Evolutionary conservation across 768 basidiomycete species (phyloP).

Genomic region (Hygrophorus russula): DNA sequence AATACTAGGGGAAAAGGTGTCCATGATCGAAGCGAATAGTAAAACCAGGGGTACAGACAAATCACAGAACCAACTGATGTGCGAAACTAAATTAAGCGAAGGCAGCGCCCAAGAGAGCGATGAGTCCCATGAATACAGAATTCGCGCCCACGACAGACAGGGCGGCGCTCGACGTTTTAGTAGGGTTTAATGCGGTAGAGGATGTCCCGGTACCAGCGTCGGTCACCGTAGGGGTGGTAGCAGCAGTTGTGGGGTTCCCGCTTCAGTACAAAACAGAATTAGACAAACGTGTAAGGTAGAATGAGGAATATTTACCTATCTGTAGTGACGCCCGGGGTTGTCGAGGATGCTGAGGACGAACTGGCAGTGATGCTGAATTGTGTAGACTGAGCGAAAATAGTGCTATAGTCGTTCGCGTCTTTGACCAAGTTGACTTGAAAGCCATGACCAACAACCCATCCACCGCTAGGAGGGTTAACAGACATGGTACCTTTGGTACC

Average conservation of each 20-base stretch:
- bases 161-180: background rate
- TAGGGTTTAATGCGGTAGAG: background rate
- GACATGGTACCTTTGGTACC: constrained; percentile 27
- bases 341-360: constrained; percentile 9
- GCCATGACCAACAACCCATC: constrained; percentile 49
- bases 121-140: background rate
- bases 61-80: background rate
- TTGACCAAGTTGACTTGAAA: constrained; percentile 69
- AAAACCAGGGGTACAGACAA: background rate
- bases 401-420: constrained; percentile 29
- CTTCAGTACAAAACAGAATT: background rate
- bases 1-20: too few relatives aligned
- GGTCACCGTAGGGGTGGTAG: background rate
- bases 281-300: background rate
- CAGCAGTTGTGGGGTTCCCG: background rate
- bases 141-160: background rate
- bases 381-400: constrained; percentile 62
- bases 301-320: background rate
- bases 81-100: background rate
- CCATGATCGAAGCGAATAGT: too few relatives aligned
- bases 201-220: constrained; percentile 1
- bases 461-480: constrained; percentile 46
- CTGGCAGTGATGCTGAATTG: constrained; percentile 38
- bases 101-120: background rate
- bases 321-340: constrained; percentile 15